Evolutionary conservation across 371 early-diverging fungal genomes (phyloP), one percentile per base, ranked within the genome.

Genomic region (Funneliformis caledonium): DNA sequence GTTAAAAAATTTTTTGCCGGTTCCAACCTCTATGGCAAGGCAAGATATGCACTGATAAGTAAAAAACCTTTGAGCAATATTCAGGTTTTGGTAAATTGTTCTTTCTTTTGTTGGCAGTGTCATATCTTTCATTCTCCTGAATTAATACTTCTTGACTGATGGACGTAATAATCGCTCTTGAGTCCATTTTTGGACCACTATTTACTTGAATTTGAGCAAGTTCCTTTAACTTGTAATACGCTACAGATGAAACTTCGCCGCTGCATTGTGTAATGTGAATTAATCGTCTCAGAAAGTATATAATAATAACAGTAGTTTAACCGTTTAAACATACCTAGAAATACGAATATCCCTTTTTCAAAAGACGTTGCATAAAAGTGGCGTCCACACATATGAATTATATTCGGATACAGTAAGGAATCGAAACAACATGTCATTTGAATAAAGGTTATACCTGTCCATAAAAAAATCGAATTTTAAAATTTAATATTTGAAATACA

Each of bases 61-160:
- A 72, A n/a, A n/a, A n/a, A n/a, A n/a, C n/a, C 48, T 72, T 72
- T 2, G 72, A 16, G n/a, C 72, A 72, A 19, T 72, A 74, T 52
- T 74, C 75, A 16, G 59, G 11, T 42, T 74, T 74, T 56, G 74
- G 59, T 26, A 59, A 52, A 16, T 74, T 33, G 7, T 37, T 74
- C 26, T 14, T 52, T 56, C 52, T 14, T 52, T 52, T 59, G 22
- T 22, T 43, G n/a, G 3, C 9, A 26, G 26, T 26, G 0, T 26
- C 26, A 26, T 26, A 26, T 74, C 12, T 59, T 4, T 6, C 37
- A 43, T 74, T 74, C 22, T 59, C 37, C 11, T 60, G 59, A 59
- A 74, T 26, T 59, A 74, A 26, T 26, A 74, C 75, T 37, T 74
- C 75, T 74, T 22, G 26, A 56, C 59, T 43, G 42, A 26, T 56